Percentiles rank a stretch among this genome's conserved stretches.
These are phyloP conservation scores for Syzygium syzygioides DNA, from an alignment of 441 rosid genomes.

Conservation along the genomic window DNA sequence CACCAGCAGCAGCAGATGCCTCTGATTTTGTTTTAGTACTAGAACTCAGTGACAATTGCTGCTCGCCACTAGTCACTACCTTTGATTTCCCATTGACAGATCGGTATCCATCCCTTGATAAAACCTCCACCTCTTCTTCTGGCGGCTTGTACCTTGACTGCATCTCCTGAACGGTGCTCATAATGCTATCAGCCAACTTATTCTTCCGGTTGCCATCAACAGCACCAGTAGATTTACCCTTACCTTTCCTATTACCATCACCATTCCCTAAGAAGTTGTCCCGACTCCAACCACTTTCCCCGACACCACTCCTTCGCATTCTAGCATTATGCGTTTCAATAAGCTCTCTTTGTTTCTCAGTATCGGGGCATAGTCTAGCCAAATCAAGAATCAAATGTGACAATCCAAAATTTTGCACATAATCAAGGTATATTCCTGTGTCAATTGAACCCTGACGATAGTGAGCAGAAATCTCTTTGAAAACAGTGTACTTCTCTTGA, in stretches of 20 bases:
- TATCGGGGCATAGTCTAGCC: conserved; percentile 86
- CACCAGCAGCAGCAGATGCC: conserved; percentile 15
- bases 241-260: conserved; percentile 42
- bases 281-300: conserved; percentile 31
- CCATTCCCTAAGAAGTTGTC: conserved; percentile 24
- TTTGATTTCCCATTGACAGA: conserved; percentile 38
- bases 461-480: conserved; percentile 68
- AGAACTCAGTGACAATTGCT: conserved; percentile 11
- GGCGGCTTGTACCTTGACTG: conserved; percentile 41
- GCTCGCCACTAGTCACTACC: conserved; percentile 21
- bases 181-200: conserved; percentile 45
- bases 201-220: conserved; percentile 17
- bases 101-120: conserved; percentile 65
- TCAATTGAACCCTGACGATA: conserved; percentile 79
- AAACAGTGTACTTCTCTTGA: conserved; percentile 58
- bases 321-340: conserved; percentile 55
- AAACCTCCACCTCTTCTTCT: conserved; percentile 40
- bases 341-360: conserved; percentile 79
- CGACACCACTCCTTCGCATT: conserved; percentile 20
- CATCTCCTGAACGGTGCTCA: conserved; percentile 51
- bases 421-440: conserved; percentile 51
- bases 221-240: conserved; percentile 37
- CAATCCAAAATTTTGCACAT: conserved; percentile 57
- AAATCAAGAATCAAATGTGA: conserved; percentile 72
- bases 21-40: conserved; percentile 15